Conservation (phyloP, 495 filamentous ascomycete species). For the Trichoderma erinaceum region DNA sequence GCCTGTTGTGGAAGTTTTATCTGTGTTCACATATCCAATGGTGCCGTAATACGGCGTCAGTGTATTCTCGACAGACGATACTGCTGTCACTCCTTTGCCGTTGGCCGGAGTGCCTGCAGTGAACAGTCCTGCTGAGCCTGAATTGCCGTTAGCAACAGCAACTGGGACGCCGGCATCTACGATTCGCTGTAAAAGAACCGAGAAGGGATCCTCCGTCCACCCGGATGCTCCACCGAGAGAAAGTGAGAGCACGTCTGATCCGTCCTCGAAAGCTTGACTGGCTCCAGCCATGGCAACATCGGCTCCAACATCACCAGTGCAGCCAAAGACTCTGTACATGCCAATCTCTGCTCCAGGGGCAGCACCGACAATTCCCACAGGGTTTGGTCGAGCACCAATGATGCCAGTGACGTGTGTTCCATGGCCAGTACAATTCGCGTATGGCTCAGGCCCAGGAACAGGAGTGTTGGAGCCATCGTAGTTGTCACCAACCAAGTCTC, state of each 20-base stretch:
- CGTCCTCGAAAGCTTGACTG: constrained; percentile 50
- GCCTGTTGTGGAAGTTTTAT: neutral
- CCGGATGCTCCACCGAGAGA: constrained; percentile 50
- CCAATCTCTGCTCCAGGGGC: constrained; percentile 49
- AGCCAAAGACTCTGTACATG: constrained; percentile 51
- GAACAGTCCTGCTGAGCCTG: constrained; percentile 46
- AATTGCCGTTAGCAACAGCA: constrained; percentile 51
- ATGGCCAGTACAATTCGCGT: constrained; percentile 40
- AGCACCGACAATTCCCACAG: constrained; percentile 50
- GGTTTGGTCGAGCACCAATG: constrained; percentile 48
- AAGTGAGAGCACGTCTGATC: constrained; percentile 53
- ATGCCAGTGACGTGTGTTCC: constrained; percentile 48
- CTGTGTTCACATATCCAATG: neutral
- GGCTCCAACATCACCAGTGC: constrained; percentile 38
- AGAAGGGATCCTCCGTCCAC: constrained; percentile 52
- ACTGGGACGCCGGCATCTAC: constrained; percentile 50
- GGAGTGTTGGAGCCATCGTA: constrained; percentile 40
- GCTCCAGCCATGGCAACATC: constrained; percentile 52
- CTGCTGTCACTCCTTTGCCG: constrained; percentile 43
- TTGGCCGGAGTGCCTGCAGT: constrained; percentile 48
- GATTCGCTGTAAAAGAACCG: constrained; percentile 46
- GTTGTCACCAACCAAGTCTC: constrained; percentile 47
- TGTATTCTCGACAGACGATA: constrained; percentile 49
- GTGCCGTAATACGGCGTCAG: constrained; percentile 24
- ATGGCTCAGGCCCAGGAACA: constrained; percentile 39